Conservation (phyloP, 1,284 basidiomycete genomes). For the Limonomyces culmigenus region DNA sequence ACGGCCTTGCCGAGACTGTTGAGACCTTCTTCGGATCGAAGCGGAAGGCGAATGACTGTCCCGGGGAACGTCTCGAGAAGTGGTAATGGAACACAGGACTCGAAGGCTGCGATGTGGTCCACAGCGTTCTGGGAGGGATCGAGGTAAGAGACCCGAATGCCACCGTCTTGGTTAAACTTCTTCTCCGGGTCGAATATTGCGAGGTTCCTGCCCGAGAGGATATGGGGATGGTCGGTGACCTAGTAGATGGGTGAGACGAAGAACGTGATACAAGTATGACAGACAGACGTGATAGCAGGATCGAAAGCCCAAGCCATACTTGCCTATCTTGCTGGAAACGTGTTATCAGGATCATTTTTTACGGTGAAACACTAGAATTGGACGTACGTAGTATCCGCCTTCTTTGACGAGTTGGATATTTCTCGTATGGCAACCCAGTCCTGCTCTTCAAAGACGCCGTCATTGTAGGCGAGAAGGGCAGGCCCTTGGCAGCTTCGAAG, state of each 20-base stretch:
- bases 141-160: constrained; percentile 11
- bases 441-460: constrained; percentile 19
- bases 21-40: constrained; percentile 13
- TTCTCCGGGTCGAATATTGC: constrained; percentile 28
- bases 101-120: constrained; percentile 16
- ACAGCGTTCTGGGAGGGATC: constrained; percentile 16
- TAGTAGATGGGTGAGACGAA: constrained; percentile 7
- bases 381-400: constrained; percentile 22
- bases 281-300: constrained; percentile 28
- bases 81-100: constrained; percentile 2
- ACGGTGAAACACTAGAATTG: neutral
- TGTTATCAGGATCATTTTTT: neutral
- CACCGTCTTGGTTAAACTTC: constrained; percentile 16
- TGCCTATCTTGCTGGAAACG: constrained; percentile 29
- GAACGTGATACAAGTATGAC: neutral
- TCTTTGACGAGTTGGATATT: constrained; percentile 30
- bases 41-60: constrained; percentile 27
- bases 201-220: constrained; percentile 23
- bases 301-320: constrained; percentile 33
- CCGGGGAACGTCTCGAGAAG: constrained; percentile 14
- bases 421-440: constrained; percentile 28
- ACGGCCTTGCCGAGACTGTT: constrained; percentile 10
- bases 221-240: constrained; percentile 32
- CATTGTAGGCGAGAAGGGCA: constrained; percentile 27
- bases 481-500: constrained; percentile 24